Evolutionary conservation across 495 filamentous ascomycete genomes (phyloP).

Genomic region (Neurospora sp.): DNA sequence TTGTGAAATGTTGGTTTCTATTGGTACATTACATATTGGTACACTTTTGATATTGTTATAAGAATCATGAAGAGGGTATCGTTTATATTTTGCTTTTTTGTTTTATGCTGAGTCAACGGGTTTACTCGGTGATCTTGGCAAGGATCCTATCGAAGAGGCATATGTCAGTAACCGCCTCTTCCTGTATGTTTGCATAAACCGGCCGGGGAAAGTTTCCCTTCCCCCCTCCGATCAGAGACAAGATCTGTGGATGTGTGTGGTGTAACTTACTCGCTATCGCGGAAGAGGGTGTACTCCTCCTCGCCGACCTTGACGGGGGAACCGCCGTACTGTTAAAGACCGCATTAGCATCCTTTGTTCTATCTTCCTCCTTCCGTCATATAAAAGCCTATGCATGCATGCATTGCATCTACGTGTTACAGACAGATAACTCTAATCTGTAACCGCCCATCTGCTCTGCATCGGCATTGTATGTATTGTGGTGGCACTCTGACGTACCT

Average conservation of each 20-base stretch:
- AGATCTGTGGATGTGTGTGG: not conserved
- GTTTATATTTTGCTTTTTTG: conserved; percentile 13
- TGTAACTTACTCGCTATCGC: conserved; percentile 82
- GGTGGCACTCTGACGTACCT: conserved; percentile 48
- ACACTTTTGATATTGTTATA: conserved; percentile 21
- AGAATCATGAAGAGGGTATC: conserved; percentile 23
- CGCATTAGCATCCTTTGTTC: conserved; percentile 21
- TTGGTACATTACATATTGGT: conserved; percentile 22
- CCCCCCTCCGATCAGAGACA: not conserved
- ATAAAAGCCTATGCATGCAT: not conserved
- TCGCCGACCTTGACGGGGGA: conserved; percentile 95
- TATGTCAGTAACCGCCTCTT: conserved; percentile 15
- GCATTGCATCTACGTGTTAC: not conserved
- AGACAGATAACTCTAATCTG: conserved; percentile 5
- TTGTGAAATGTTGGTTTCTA: conserved; percentile 7
- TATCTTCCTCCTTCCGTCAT: not conserved
- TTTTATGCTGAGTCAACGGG: not conserved
- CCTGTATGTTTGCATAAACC: not conserved
- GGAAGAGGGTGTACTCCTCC: conserved; percentile 90
- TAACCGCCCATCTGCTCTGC: not conserved
- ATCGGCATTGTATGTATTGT: not conserved
- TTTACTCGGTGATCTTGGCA: conserved; percentile 83
- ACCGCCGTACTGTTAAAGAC: conserved; percentile 67
- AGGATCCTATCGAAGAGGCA: conserved; percentile 46
- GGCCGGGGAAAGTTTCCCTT: not conserved